Evolutionary conservation across 2,329 filamentous ascomycete genomes (phyloP), one percentile per base, ranked within the genome.

Genomic region (Fusarium metavorans): DNA sequence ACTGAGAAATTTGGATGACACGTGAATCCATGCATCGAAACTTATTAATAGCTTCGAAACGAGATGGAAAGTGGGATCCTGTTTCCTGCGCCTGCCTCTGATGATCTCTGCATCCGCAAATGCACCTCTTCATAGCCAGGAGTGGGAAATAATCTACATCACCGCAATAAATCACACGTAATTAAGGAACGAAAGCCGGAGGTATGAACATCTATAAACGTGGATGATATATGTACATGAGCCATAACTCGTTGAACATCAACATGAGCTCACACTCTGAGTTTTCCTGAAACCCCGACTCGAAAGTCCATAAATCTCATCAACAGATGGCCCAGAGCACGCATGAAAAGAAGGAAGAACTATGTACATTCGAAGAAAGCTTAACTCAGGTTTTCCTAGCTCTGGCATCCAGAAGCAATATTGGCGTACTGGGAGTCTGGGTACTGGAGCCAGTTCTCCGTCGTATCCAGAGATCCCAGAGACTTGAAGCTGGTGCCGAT

Each of bases 371-470:
- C 6, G 43, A 57, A 59, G 8, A 7, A 18, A n/a, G 34, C 50
- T n/a, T 61, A 27, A 13, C 39, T 2, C 25, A 32, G 11, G 2
- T 18, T 37, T 37, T 48, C 8, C 35, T 23, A n/a, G 18, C 23
- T 23, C 50, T 35, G 23, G 32, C 77, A 72, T 11, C 71, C 69
- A 18, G 58, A 64, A 37, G 60, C 74, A 59, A 92, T 82, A 77
- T 92, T 92, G 56, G 84, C 84, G 76, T 90, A 92, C 76, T 86
- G 83, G 66, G 87, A 90, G 41, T 82, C 81, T 5, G 66, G 58
- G 8, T 58, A 75, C 14, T 64, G 25, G 14, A 75, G 56, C 66
- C 72, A 75, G 41, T 75, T 75, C 50, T 63, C 45, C 2, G 72
- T 70, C 45, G 4, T 23, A 14, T 75, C 72, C 20, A 75, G 37